phyloP scores from a whole-genome alignment of 257 asterid genomes.

The Salvia hispanica region DNA sequence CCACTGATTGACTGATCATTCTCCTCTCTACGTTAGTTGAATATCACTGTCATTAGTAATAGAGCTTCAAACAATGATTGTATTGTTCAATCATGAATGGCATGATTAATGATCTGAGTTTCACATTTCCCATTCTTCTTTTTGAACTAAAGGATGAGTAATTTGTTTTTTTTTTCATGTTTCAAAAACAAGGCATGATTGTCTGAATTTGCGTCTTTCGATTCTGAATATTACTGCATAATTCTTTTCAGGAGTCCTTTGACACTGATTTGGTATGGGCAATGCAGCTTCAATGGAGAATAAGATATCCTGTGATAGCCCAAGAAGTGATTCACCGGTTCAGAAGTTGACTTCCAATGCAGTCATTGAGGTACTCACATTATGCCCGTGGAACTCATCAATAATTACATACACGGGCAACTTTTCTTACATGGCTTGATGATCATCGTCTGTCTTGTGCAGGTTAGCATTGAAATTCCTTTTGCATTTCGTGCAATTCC shows the following conservation, averaged over 20 bases:
- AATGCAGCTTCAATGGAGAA: conserved; percentile 99
- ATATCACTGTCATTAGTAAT: not conserved
- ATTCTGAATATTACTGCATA: conserved; percentile 50
- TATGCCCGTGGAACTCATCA: not conserved
- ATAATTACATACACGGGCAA: conserved; percentile 2
- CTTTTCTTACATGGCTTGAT: conserved; percentile 26
- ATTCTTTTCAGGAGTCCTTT: conserved; percentile 92
- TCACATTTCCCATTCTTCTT: not conserved
- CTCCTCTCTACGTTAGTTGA: not conserved
- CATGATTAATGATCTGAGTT: conserved; percentile 3
- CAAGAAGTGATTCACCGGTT: conserved; percentile 47
- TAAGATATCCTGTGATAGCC: conserved; percentile 62
- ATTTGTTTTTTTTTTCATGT: not conserved
- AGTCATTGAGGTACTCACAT: conserved; percentile 65
- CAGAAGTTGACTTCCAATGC: conserved; percentile 90
- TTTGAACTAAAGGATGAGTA: not conserved
- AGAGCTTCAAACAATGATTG: not conserved
- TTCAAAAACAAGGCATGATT: conserved; percentile 24
- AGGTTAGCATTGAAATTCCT: conserved; percentile 89
- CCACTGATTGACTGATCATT: not conserved
- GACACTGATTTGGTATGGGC: conserved; percentile 95
- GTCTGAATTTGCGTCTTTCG: conserved; percentile 36
- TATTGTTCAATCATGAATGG: not conserved
- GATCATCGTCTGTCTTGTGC: conserved; percentile 34
- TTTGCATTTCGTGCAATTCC: conserved; percentile 91